Conservation (phyloP, 345 rosid genomes). For the Pugionium cornutum region DNA sequence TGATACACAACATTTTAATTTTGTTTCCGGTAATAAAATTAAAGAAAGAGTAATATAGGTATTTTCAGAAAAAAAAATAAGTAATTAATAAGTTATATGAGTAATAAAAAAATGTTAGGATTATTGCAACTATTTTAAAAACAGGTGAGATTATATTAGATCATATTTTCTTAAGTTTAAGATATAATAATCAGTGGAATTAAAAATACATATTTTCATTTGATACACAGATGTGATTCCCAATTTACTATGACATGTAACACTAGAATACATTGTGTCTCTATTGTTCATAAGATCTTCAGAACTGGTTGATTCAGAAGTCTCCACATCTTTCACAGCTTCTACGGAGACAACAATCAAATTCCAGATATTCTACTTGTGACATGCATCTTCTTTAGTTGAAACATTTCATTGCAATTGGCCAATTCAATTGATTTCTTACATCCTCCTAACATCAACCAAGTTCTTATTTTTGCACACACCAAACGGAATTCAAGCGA, state of each 20-base stretch:
- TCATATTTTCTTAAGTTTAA: no score
- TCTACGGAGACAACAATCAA: neutral
- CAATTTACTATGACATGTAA: conserved; percentile 18
- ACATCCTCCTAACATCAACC: conserved; percentile 3
- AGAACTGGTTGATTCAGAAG: conserved; percentile 25
- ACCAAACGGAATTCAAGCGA: neutral
- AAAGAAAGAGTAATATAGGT: no score
- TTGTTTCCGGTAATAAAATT: no score
- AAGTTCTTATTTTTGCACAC: neutral
- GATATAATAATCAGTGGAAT: no score
- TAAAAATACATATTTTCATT: no score
- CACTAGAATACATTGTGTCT: conserved; percentile 11
- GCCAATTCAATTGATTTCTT: neutral
- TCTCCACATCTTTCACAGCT: conserved; percentile 1
- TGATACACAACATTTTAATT: no score
- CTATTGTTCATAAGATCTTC: neutral
- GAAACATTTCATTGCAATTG: neutral
- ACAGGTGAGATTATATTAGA: no score
- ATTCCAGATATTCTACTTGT: neutral
- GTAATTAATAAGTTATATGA: no score
- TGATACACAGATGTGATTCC: neutral
- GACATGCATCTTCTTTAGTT: neutral
- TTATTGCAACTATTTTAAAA: no score
- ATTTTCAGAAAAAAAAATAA: no score
- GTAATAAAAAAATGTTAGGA: no score